Evolutionary conservation across 352 stramenopile genomes (phyloP), one percentile per base, ranked within the genome.

Genomic region (Plasmopara halstedii): DNA sequence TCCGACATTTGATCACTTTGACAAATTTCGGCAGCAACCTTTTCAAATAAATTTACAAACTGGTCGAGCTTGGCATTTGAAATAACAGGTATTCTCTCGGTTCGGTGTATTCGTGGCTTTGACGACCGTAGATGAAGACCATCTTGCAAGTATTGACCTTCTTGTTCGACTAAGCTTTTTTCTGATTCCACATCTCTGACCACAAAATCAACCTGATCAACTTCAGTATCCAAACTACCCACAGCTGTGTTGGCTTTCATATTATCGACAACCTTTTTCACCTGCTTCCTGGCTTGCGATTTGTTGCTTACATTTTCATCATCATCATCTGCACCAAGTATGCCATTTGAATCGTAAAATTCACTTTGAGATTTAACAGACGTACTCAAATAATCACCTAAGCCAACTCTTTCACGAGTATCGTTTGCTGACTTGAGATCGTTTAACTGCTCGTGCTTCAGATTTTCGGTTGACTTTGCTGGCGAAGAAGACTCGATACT

Each of bases 41-140:
- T 37, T 19, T 57, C 29, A 7, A 47, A 31, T n/a, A 49, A 23
- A 25, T 20, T 31, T 42, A 19, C 18, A 25, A 20, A 36, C 17
- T 49, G 21, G n/a, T 17, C 36, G 42, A 3, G 4, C 36, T 53
- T 37, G 34, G 37, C 45, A 15, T 32, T 26, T 26, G 42, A 53
- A 2, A 18, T 19, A 21, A 21, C 11, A 18, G 22, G 27, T 33
- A 15, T 23, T n/a, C 13, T 11, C 11, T 50, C 22, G 0, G 14
- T 36, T 19, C 42, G 31, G 9, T 19, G 21, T 9, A 21, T n/a
- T 31, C 31, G 42, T 34, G 37, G 15, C 22, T 14, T 57, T 9
- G 36, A 26, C 4, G 48, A 20, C 13, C 43, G 57, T 34, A 67
- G 35, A 41, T 71, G 49, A 34, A 69, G 37, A 36, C 61, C 57